A percentile compares a stretch with the other conserved stretches of the same genome.
phyloP scores from a whole-genome alignment of 805 yeast species.

The Ogataea nonfermentans region DNA sequence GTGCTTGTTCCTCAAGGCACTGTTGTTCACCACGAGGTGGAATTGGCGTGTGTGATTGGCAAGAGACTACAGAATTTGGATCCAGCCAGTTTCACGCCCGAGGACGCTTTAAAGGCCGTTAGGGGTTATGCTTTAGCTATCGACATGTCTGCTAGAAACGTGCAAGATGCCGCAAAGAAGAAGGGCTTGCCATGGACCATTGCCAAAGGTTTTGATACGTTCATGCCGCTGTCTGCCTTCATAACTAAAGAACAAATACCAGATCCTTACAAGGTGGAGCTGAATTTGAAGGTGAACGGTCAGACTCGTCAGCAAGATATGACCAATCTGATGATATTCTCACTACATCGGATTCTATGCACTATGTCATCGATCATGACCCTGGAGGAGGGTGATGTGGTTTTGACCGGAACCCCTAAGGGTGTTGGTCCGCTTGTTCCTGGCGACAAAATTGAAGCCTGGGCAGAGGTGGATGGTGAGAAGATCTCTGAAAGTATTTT shows the following conservation, averaged over 20 bases:
- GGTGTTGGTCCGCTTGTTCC: slow-evolving; percentile 87
- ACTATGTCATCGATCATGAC: slow-evolving; percentile 90
- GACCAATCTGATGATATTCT: slow-evolving; percentile 83
- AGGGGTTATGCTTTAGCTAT: slow-evolving; percentile 87
- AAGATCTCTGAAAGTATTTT: slow-evolving; percentile 50
- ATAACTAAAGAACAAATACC: slow-evolving; percentile 65
- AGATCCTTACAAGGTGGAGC: slow-evolving; percentile 69
- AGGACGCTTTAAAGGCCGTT: slow-evolving; percentile 74
- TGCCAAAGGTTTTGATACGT: slow-evolving; percentile 96
- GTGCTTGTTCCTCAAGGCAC: slow-evolving; percentile 80
- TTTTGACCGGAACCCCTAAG: slow-evolving; percentile 95
- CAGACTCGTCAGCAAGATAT: slow-evolving; percentile 66
- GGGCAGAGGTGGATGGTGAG: slow-evolving; percentile 54
- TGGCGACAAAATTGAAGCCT: slow-evolving; percentile 75
- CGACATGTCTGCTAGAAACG: slow-evolving; percentile 94
- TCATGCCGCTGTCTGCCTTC: slow-evolving; percentile 78
- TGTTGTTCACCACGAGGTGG: slow-evolving; percentile 88
- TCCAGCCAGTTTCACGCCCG: slow-evolving; percentile 50
- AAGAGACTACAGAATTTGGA: slow-evolving; percentile 60
- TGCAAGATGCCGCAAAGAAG: slow-evolving; percentile 90
- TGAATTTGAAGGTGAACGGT: slow-evolving; percentile 69
- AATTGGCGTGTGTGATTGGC: slow-evolving; percentile 76
- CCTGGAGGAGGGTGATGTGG: slow-evolving; percentile 83
- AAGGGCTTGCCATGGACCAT: slow-evolving; percentile 97
- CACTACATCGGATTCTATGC: slow-evolving; percentile 75